Evolutionary conservation across 2,329 filamentous ascomycete genomes (phyloP).

Genomic region (Colletotrichum higginsianum): DNA sequence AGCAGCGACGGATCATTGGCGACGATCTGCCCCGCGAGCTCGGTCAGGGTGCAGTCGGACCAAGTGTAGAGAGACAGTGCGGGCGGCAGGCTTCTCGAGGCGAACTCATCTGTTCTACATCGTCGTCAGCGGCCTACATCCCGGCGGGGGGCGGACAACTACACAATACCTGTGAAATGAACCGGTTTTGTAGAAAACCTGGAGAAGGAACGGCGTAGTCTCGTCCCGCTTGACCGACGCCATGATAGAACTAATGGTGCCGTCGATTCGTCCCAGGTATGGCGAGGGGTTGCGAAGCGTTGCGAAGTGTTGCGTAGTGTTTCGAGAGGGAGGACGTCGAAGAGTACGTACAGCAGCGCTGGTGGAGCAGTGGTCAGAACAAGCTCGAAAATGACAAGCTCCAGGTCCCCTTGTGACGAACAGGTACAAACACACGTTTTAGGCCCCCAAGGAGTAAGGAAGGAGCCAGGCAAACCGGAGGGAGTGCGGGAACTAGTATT

Average conservation of each 20-base stretch:
- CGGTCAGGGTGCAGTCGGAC: constrained; percentile 83
- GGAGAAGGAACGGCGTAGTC: constrained; percentile 86
- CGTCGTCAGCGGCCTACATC: constrained; percentile 10
- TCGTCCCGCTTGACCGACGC: constrained; percentile 71
- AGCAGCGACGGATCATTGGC: constrained; percentile 74
- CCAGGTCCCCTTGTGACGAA: constrained; percentile 40
- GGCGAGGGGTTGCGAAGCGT: constrained; percentile 8
- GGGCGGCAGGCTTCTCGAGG: constrained; percentile 70
- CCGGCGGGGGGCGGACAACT: not conserved
- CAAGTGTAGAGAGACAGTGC: constrained; percentile 89
- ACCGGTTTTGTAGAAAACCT: constrained; percentile 84
- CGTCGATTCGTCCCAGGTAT: not conserved
- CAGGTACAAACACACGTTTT: constrained; percentile 38
- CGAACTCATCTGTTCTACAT: constrained; percentile 78
- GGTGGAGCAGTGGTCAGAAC: constrained; percentile 30
- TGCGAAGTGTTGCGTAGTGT: too few relatives aligned
- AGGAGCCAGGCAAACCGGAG: constrained; percentile 10
- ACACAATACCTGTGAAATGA: constrained; percentile 76
- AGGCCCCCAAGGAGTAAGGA: constrained; percentile 15
- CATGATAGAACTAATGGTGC: constrained; percentile 12
- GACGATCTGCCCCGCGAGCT: constrained; percentile 84
- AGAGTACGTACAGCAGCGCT: constrained; percentile 28
- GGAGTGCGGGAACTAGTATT: constrained; percentile 20
- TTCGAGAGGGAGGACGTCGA: constrained; percentile 4
- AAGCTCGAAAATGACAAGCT: constrained; percentile 38